These are phyloP conservation scores for Ilex aquifolium DNA, from an alignment of 257 asterid species.

Conservation along the genomic window DNA sequence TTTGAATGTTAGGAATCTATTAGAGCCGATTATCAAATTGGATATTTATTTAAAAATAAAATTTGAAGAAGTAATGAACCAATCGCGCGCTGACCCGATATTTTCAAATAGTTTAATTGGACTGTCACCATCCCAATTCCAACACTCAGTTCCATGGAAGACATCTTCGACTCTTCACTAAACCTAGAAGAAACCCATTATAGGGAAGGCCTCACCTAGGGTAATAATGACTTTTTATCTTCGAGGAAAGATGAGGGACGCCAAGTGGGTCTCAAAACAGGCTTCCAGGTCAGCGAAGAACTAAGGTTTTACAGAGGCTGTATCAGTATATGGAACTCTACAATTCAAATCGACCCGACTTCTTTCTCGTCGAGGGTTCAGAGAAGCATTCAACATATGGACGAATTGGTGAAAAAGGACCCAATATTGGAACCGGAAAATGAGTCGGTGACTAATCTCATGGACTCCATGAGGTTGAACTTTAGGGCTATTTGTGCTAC, in stretches of 20 bases:
- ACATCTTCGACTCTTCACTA: slow-evolving; percentile 48
- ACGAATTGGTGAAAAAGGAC: slow-evolving; percentile 36
- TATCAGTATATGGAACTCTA: slow-evolving; percentile 46
- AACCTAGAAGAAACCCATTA: slow-evolving; percentile 48
- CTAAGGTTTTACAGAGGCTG: slow-evolving; percentile 63
- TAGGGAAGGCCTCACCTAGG: slow-evolving; percentile 50
- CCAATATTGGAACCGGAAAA: slow-evolving; percentile 53
- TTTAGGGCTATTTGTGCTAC: slow-evolving; percentile 51
- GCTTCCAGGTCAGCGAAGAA: slow-evolving; percentile 61
- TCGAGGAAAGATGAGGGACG: slow-evolving; percentile 55
- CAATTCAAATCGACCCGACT: slow-evolving; percentile 37
- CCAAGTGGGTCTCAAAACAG: slow-evolving; percentile 50
- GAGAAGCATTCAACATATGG: slow-evolving; percentile 48
- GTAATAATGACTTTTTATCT: slow-evolving; percentile 46
- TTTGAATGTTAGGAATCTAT: too few species aligned
- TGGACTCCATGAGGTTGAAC: slow-evolving; percentile 51
- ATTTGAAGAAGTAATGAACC: too few species aligned
- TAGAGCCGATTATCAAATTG: too few species aligned
- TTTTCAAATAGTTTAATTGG: too few species aligned
- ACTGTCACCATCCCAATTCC: too few species aligned
- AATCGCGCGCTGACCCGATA: too few species aligned
- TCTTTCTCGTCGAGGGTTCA: slow-evolving; percentile 35
- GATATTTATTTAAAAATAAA: too few species aligned
- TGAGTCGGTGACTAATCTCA: slow-evolving; percentile 39
- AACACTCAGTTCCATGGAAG: slow-evolving; percentile 16